Evolutionary conservation across 169 alveolate species (phyloP).

Genomic region (Eimeria maxima): DNA sequence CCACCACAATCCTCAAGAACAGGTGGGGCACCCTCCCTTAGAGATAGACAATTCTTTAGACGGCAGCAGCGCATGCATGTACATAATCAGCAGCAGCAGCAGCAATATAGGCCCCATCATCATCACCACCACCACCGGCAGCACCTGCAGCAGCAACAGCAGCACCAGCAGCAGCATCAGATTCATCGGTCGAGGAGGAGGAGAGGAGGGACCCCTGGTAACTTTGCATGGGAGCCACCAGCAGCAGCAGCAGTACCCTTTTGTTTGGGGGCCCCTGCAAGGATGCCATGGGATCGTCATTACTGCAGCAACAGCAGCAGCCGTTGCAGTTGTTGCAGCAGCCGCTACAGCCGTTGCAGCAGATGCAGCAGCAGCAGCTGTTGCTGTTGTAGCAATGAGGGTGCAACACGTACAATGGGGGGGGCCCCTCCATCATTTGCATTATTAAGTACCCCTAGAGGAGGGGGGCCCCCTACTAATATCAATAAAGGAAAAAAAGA

Average conservation of each 20-base stretch:
- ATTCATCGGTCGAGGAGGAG: not conserved
- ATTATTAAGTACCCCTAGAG: not conserved
- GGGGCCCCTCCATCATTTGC: conserved; percentile 9
- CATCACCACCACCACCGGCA: not conserved
- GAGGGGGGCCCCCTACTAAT: not conserved
- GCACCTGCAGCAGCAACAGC: conserved; percentile 39
- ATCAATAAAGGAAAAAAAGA: not conserved
- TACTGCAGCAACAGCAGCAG: not conserved
- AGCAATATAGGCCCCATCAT: not conserved
- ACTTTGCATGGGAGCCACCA: conserved; percentile 34
- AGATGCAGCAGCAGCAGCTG: conserved; percentile 28
- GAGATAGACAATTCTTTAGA: not conserved
- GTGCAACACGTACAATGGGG: not conserved
- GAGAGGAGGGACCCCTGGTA: not conserved
- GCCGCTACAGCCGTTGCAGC: conserved; percentile 58
- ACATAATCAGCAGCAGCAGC: no score
- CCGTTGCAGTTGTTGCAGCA: not conserved
- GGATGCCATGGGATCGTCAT: not conserved
- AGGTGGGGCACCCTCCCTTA: conserved; percentile 31
- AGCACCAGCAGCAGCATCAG: not conserved
- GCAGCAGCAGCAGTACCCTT: conserved; percentile 52
- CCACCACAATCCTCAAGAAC: not conserved
- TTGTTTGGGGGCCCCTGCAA: not conserved
- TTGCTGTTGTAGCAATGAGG: not conserved
- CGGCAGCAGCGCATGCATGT: no score